Evolutionary conservation across 345 rosid genomes (phyloP).

Genomic region (Syzygium aromaticum): DNA sequence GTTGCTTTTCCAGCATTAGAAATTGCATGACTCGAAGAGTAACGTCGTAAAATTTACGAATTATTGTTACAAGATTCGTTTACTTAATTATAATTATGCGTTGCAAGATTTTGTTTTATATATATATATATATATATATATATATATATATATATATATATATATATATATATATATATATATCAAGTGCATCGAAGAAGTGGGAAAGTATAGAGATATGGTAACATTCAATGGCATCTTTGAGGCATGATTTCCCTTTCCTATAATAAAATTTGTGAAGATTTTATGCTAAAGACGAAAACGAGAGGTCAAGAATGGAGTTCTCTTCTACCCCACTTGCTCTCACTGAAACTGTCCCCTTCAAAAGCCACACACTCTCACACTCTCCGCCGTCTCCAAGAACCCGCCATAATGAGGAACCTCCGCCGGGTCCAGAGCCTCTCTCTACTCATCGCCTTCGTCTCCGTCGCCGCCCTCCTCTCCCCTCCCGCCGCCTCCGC

Average conservation of each 20-base stretch:
- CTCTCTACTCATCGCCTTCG: neutral
- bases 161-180: too few species aligned
- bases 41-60: too few species aligned
- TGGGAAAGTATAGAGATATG: neutral
- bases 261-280: neutral
- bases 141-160: too few species aligned
- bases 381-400: neutral
- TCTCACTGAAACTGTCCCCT: neutral
- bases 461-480: neutral
- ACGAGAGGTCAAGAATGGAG: neutral
- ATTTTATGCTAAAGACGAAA: neutral
- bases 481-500: neutral
- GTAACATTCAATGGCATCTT: neutral
- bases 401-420: neutral
- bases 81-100: too few species aligned
- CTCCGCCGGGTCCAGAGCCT: neutral
- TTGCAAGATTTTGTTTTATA: too few species aligned
- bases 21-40: too few species aligned
- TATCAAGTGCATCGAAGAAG: neutral
- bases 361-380: neutral
- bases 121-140: too few species aligned
- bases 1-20: too few species aligned
- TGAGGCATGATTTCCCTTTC: neutral
- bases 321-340: neutral
- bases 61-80: too few species aligned